Evolutionary conservation across 768 basidiomycete genomes (phyloP), one percentile per base, ranked within the genome.

Genomic region (Leccinum rimulosum): DNA sequence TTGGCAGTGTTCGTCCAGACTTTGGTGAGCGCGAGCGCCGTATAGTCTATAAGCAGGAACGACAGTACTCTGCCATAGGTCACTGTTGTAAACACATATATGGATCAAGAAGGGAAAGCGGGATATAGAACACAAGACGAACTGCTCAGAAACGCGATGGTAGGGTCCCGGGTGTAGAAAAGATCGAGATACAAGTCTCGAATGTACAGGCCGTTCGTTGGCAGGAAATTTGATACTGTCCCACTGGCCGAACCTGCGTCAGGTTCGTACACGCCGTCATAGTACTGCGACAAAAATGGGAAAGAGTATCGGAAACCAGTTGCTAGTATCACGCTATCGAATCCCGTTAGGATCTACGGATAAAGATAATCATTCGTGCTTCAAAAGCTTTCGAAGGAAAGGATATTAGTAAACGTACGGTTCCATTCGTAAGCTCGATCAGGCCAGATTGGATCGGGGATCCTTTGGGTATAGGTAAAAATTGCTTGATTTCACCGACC

Each of bases 281-380:
- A 66, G 36, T 63, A 63, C 33, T 59, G 64, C 7, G 61, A 27
- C 36, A 61, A 50, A 55, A 66, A 66, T 28, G 64, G 65, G 12
- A 38, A 66, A 12, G 64, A 61, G n/a, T 59, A 55, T 22, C 55
- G 50, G 52, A 49, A 63, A 1, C 57, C 61, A 9, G 65, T 66
- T 2, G 64, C 45, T 12, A 60, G 27, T 49, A 66, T 63, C 14
- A 65, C 51, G 6, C 55, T 47, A 31, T 66, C 61, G 6, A 64
- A 55, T 7, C 56, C 59, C 2, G 62, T 50, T 27, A 64, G n/a
- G 25, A 64, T 40, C 64, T 63, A 45, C 27, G 11, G 8, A 30
- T 33, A 3, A 2, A 5, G 36, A 19, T 28, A 15, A 17, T 35
- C 10, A 3, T n/a, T 17, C 6, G n/a, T 12, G 3, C 33, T 2